A percentile compares a stretch with the other conserved stretches of the same genome.
Evolutionary conservation across 2,329 filamentous ascomycete species (phyloP).

Genomic region (Apiospora saccharicola): DNA sequence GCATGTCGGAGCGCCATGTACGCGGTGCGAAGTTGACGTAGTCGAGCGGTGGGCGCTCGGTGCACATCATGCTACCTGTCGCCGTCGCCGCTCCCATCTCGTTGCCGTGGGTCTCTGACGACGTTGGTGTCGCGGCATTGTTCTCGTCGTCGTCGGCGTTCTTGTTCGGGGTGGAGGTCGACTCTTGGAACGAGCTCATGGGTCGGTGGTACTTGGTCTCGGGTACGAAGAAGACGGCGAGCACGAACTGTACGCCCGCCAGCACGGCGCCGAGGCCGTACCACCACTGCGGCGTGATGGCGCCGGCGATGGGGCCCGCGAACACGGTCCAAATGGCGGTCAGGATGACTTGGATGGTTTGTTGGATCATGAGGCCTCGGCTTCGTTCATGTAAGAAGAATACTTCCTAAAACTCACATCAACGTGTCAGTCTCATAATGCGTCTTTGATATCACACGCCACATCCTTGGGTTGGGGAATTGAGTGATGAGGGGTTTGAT

Average conservation of each 20-base stretch:
- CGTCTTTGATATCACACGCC: neutral
- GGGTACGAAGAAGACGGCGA: slow-evolving; percentile 49
- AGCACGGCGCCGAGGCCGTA: slow-evolving; percentile 50
- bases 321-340: slow-evolving; percentile 48
- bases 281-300: slow-evolving; percentile 51
- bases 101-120: neutral
- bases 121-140: slow-evolving; percentile 30
- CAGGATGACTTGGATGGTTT: slow-evolving; percentile 48
- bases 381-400: slow-evolving; percentile 54
- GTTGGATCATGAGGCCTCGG: slow-evolving; percentile 49
- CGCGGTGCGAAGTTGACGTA: slow-evolving; percentile 45
- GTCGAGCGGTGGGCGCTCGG: slow-evolving; percentile 42
- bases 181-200: slow-evolving; percentile 46
- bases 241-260: slow-evolving; percentile 42
- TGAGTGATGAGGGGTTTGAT: neutral
- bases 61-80: slow-evolving; percentile 25
- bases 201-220: slow-evolving; percentile 52
- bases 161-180: neutral
- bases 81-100: neutral
- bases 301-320: slow-evolving; percentile 50
- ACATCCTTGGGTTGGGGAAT: neutral
- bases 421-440: neutral
- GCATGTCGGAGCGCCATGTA: slow-evolving; percentile 45
- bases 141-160: slow-evolving; percentile 31
- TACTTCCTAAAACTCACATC: slow-evolving; percentile 41